Percentiles rank a stretch among this genome's conserved stretches.
These are phyloP conservation scores for Plasmopara halstedii DNA, from an alignment of 352 stramenopile species.

Conservation along the genomic window DNA sequence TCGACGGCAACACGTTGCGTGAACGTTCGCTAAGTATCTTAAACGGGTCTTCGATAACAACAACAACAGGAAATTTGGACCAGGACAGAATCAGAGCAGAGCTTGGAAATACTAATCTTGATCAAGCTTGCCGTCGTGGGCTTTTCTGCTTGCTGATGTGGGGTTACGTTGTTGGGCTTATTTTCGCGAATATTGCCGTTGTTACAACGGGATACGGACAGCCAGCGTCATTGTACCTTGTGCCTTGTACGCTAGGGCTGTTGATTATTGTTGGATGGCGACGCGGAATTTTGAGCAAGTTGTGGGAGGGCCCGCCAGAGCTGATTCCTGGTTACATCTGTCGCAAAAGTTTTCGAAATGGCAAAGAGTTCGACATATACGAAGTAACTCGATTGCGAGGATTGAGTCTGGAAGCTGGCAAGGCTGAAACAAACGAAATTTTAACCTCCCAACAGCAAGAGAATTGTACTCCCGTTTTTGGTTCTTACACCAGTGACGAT, in stretches of 20 bases:
- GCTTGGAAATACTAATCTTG: conserved; percentile 32
- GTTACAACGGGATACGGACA: conserved; percentile 90
- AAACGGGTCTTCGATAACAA: conserved; percentile 1
- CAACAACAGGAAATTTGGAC: conserved; percentile 1
- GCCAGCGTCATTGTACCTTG: conserved; percentile 94
- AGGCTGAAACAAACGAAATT: conserved; percentile 23
- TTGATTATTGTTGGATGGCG: conserved; percentile 66
- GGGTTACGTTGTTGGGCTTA: conserved; percentile 90
- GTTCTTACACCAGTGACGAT: conserved; percentile 28
- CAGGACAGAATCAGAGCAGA: conserved; percentile 31
- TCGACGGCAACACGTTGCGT: conserved; percentile 31
- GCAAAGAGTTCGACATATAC: conserved; percentile 20
- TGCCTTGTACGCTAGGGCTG: conserved; percentile 87
- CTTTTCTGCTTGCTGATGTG: conserved; percentile 83
- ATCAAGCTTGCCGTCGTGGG: conserved; percentile 36
- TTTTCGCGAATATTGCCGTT: conserved; percentile 92
- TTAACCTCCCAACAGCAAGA: conserved; percentile 30
- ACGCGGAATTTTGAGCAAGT: conserved; percentile 78
- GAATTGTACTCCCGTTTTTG: conserved; percentile 12
- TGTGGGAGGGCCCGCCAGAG: conserved; percentile 86
- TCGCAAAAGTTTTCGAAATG: conserved; percentile 18
- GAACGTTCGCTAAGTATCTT: conserved; percentile 10
- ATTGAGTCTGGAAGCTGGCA: conserved; percentile 19
- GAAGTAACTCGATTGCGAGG: conserved; percentile 20
- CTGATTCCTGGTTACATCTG: conserved; percentile 26